Evolutionary conservation across 768 basidiomycete genomes (phyloP).

Genomic region (Leccinum rimulosum): DNA sequence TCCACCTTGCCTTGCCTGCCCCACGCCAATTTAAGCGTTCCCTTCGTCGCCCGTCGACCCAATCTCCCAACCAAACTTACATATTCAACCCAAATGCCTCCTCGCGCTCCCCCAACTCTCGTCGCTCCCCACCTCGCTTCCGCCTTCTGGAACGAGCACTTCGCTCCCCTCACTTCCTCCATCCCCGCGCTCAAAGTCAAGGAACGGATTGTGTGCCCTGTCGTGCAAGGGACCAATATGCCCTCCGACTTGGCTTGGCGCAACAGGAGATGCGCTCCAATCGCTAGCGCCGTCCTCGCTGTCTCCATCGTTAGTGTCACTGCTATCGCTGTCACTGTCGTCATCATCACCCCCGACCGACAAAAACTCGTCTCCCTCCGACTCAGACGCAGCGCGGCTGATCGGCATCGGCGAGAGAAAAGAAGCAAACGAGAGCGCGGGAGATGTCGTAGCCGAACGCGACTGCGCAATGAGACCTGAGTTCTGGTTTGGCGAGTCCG

Average conservation of each 20-base stretch:
- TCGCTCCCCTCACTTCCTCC: slow-evolving; percentile 21
- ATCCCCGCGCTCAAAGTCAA: slow-evolving; percentile 15
- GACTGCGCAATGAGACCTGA: neutral
- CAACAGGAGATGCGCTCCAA: slow-evolving; percentile 7
- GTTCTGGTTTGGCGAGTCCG: neutral
- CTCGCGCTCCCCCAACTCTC: slow-evolving; percentile 28
- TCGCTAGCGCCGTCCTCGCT: slow-evolving; percentile 7
- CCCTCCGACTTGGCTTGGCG: neutral
- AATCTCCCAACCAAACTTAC: neutral
- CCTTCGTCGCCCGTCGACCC: neutral
- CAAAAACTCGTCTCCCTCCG: slow-evolving; percentile 26
- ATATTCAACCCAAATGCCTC: slow-evolving; percentile 8
- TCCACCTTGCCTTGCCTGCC: neutral
- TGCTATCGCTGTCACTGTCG: neutral
- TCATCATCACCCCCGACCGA: slow-evolving; percentile 20
- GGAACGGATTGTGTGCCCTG: slow-evolving; percentile 19
- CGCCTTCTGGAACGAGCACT: slow-evolving; percentile 13
- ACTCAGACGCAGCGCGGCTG: slow-evolving; percentile 18
- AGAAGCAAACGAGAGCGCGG: slow-evolving; percentile 21
- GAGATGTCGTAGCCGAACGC: slow-evolving; percentile 8
- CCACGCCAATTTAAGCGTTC: neutral
- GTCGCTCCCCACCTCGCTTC: slow-evolving; percentile 22
- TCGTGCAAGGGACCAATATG: slow-evolving; percentile 2
- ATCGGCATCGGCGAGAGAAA: slow-evolving; percentile 26
- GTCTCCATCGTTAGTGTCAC: neutral